phyloP scores from a whole-genome alignment of 352 stramenopile genomes.

The Pythium dissotocum region DNA sequence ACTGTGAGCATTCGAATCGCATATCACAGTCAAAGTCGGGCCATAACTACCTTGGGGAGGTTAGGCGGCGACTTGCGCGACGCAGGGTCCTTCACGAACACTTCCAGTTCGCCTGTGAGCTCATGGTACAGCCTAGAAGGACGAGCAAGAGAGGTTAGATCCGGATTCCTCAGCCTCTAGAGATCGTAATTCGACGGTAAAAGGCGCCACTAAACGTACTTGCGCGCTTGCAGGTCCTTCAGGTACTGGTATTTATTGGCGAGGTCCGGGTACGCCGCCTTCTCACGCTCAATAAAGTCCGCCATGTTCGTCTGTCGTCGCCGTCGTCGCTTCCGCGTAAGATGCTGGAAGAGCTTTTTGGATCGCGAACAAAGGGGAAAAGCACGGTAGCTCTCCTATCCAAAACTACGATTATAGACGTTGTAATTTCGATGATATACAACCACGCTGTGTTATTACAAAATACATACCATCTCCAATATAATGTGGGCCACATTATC shows the following conservation, averaged over 20 bases:
- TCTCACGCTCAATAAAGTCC: conserved; percentile 89
- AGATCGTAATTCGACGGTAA: background rate
- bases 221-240: conserved; percentile 87
- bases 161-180: background rate
- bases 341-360: conserved; percentile 11
- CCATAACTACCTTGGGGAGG: conserved; percentile 37
- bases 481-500: no score
- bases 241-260: conserved; percentile 91
- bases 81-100: conserved; percentile 88
- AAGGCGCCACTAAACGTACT: conserved; percentile 50
- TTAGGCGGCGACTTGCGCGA: conserved; percentile 61
- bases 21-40: background rate
- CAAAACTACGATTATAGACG: background rate
- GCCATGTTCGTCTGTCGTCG: conserved; percentile 15
- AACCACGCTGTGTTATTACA: no score
- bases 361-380: conserved; percentile 19
- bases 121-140: conserved; percentile 96
- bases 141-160: background rate
- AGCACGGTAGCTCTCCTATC: background rate
- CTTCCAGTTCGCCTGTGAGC: conserved; percentile 91
- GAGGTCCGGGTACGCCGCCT: conserved; percentile 90
- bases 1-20: background rate
- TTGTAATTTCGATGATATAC: no score
- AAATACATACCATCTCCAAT: no score
- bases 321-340: background rate